Percentiles rank a stretch among this genome's conserved stretches.
Conservation (phyloP, 768 basidiomycete species). For the Collybia nuda region DNA sequence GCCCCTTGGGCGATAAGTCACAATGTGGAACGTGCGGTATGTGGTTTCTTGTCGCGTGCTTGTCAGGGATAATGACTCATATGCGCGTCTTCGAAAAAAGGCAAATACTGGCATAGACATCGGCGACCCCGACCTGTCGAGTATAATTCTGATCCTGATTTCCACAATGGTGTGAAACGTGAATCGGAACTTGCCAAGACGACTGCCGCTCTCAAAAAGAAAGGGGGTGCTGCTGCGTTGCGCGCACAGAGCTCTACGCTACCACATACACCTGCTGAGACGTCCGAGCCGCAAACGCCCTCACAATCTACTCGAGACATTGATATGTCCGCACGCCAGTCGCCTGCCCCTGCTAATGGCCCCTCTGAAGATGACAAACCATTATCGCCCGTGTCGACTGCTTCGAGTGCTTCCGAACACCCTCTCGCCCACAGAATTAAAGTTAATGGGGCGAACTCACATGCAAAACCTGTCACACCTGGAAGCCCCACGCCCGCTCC, state of each 20-base stretch:
- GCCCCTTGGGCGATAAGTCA: slow-evolving; percentile 85
- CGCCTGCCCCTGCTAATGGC: slow-evolving; percentile 27
- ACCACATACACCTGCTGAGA: slow-evolving; percentile 37
- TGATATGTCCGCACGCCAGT: slow-evolving; percentile 30
- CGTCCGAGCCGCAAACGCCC: slow-evolving; percentile 57
- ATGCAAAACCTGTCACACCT: slow-evolving; percentile 25
- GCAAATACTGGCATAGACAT: slow-evolving; percentile 90
- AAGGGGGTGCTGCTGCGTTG: slow-evolving; percentile 49
- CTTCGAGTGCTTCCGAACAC: slow-evolving; percentile 72
- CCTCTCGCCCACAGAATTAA: slow-evolving; percentile 71
- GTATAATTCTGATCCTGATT: slow-evolving; percentile 75
- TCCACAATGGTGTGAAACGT: slow-evolving; percentile 55
- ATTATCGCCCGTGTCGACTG: slow-evolving; percentile 69
- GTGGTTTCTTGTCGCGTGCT: slow-evolving; percentile 24
- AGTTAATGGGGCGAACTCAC: slow-evolving; percentile 46
- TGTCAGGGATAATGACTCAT: slow-evolving; percentile 8
- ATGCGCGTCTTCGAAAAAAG: slow-evolving; percentile 32
- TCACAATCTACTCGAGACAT: slow-evolving; percentile 33
- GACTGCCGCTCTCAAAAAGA: slow-evolving; percentile 49
- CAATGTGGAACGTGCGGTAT: slow-evolving; percentile 92
- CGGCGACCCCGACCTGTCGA: slow-evolving; percentile 76
- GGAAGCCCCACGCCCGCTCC: slow-evolving; percentile 12
- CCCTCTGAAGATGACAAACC: slow-evolving; percentile 50
- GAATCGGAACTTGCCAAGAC: slow-evolving; percentile 59
- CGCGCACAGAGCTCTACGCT: slow-evolving; percentile 43